Evolutionary conservation across 73 alveolate species (phyloP), one percentile per base, ranked within the genome.

Genomic region (Halteria grandinella): DNA sequence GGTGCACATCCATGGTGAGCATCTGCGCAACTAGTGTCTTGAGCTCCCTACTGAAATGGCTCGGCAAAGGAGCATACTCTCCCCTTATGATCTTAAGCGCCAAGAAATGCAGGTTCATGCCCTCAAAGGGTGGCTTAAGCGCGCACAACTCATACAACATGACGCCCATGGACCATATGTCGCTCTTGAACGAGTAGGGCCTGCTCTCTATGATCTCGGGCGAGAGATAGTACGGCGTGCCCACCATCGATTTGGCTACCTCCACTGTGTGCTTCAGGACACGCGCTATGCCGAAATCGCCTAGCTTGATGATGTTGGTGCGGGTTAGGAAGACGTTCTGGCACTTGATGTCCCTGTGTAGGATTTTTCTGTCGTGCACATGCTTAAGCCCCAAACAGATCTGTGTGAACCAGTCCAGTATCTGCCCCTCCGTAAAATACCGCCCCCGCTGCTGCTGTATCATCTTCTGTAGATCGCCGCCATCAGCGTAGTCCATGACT

Each of bases 381-480:
- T 94, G 97, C 85, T 91, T 85, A 71, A 94, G 83, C 12, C 97
- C 99, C 41, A 79, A 57, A 49, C 96, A 73, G 60, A 90, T 86
- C 86, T 95, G 97, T 36, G 91, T 75, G 54, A 95, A 83, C 99
- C 98, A 92, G 34, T 95, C 97, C 55, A 95, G 69, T 66, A 95
- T 92, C 87, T 84, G 85, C 48, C 49, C 73, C 78, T 93, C 98
- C 28, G 75, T 69, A 41, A 93, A 79, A 58, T 70, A 73, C 25
- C 79, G 54, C 29, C 85, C 84, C 60, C 64, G 72, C 66, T 73
- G 79, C 17, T 49, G 58, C 57, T 73, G 69, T 11, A 31, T 51
- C 71, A 64, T 17, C 43, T 45, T 71, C 49, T 82, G 85, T 47
- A 90, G 70, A 55, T 90, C 97, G 25, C 94, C 95, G 31, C 95